Conservation (phyloP, 768 basidiomycete species). For the Gymnopilus junonius region DNA sequence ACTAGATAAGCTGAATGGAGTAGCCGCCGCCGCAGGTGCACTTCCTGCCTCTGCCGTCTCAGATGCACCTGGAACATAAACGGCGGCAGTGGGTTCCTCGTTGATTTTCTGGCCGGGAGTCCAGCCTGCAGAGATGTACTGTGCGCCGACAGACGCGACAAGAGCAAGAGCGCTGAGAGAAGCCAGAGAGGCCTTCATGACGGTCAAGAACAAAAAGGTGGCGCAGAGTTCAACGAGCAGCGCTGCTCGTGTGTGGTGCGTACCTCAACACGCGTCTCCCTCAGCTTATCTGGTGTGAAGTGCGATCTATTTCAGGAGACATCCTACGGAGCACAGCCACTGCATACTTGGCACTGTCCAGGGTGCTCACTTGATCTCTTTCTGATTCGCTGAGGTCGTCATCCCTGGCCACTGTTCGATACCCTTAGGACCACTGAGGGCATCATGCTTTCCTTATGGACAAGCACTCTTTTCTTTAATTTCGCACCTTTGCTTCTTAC, state of each 20-base stretch:
- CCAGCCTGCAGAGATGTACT: slow-evolving; percentile 88
- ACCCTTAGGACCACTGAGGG: background rate
- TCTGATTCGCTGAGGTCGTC: background rate
- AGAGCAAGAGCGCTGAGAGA: slow-evolving; percentile 40
- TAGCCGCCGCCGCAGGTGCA: slow-evolving; percentile 23
- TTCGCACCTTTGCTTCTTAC: slow-evolving; percentile 18
- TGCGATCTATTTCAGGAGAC: slow-evolving; percentile 9
- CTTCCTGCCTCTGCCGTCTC: slow-evolving; percentile 6
- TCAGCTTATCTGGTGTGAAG: slow-evolving; percentile 24
- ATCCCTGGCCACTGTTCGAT: background rate
- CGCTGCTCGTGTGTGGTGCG: slow-evolving; percentile 21
- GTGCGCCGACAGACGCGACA: slow-evolving; percentile 50
- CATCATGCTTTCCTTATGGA: slow-evolving; percentile 17
- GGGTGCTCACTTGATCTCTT: slow-evolving; percentile 1
- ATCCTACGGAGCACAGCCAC: slow-evolving; percentile 21
- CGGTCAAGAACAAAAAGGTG: slow-evolving; percentile 26
- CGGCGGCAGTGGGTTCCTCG: slow-evolving; percentile 24
- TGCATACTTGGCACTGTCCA: slow-evolving; percentile 14
- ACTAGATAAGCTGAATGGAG: slow-evolving; percentile 31
- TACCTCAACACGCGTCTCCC: slow-evolving; percentile 24
- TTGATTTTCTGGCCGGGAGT: slow-evolving; percentile 66
- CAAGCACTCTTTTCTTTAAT: slow-evolving; percentile 5
- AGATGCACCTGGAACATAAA: slow-evolving; percentile 21
- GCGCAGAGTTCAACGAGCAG: slow-evolving; percentile 11
- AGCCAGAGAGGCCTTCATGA: slow-evolving; percentile 54